Conservation (phyloP, 345 rosid genomes). For the Rhizophora mangle region DNA sequence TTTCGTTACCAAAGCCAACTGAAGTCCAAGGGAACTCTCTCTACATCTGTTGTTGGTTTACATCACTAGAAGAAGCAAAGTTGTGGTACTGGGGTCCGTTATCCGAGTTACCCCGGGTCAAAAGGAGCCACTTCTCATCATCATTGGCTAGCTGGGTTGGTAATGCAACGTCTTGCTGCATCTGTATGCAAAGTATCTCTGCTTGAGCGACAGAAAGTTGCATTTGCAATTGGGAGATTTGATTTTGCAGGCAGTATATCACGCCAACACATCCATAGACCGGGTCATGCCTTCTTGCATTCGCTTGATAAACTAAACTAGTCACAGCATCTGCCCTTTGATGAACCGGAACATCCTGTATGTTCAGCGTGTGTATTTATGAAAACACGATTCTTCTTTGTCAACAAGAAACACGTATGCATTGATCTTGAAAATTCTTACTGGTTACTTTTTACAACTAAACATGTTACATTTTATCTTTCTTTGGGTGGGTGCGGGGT, state of each 20-base stretch:
- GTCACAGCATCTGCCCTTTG: constrained; percentile 82
- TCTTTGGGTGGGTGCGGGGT: too few relatives aligned
- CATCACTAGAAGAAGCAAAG: constrained; percentile 54
- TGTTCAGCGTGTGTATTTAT: constrained; percentile 3
- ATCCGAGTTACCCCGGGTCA: constrained; percentile 28
- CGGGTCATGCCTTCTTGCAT: constrained; percentile 75
- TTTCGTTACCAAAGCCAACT: too few relatives aligned
- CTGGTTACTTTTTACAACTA: too few relatives aligned
- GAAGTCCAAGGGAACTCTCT: constrained; percentile 72
- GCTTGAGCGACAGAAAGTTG: constrained; percentile 81
- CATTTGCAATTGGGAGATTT: constrained; percentile 76
- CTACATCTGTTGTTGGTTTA: constrained; percentile 62
- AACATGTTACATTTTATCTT: too few relatives aligned
- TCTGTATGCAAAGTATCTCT: constrained; percentile 73
- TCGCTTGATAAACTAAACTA: constrained; percentile 79
- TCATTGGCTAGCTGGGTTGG: constrained; percentile 36
- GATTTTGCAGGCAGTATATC: constrained; percentile 69
- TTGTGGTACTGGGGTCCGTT: constrained; percentile 37
- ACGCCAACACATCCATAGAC: constrained; percentile 88
- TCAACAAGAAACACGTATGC: too few relatives aligned
- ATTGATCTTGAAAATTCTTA: too few relatives aligned
- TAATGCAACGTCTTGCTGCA: constrained; percentile 51
- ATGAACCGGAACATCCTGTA: constrained; percentile 65
- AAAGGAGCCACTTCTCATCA: constrained; percentile 38
- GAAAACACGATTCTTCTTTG: not conserved